Percentiles rank a stretch among this genome's conserved stretches.
Conservation (phyloP, 108 stramenopile species). For the Pseudonitzschia multistriata region DNA sequence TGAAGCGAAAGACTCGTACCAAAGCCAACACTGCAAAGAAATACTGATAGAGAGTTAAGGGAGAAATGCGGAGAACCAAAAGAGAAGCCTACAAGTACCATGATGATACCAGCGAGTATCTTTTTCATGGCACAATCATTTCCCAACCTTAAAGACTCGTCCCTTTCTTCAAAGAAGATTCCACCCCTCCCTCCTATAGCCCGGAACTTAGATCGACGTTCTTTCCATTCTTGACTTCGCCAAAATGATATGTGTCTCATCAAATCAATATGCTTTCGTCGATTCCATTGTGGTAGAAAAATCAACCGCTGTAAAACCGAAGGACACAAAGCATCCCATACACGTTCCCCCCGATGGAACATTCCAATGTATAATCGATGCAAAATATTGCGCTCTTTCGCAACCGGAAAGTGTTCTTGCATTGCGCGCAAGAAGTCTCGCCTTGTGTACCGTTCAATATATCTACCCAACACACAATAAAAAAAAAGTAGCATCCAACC, state of each 20-base stretch:
- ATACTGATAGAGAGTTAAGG: conserved; percentile 58
- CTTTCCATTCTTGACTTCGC: conserved; percentile 43
- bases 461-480: conserved; percentile 40
- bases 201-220: conserved; percentile 26
- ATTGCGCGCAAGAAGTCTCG: conserved; percentile 53
- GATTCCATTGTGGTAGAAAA: conserved; percentile 56
- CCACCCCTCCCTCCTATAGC: conserved; percentile 38
- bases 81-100: conserved; percentile 47
- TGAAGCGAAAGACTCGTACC: conserved; percentile 57
- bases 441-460: conserved; percentile 55
- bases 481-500: conserved; percentile 34
- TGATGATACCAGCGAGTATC: conserved; percentile 37
- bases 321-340: conserved; percentile 55
- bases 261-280: conserved; percentile 38
- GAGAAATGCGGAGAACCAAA: conserved; percentile 62
- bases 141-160: conserved; percentile 15
- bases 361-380: neutral
- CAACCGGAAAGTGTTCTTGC: conserved; percentile 22
- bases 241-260: conserved; percentile 39
- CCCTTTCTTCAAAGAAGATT: conserved; percentile 26
- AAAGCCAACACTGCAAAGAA: conserved; percentile 50
- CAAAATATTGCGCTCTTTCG: neutral
- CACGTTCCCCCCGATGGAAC: conserved; percentile 5
- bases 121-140: conserved; percentile 32
- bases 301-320: conserved; percentile 48